These are phyloP conservation scores for Tinospora cordifolia DNA, from an alignment of 164 flowering plant species.

Conservation along the genomic window DNA sequence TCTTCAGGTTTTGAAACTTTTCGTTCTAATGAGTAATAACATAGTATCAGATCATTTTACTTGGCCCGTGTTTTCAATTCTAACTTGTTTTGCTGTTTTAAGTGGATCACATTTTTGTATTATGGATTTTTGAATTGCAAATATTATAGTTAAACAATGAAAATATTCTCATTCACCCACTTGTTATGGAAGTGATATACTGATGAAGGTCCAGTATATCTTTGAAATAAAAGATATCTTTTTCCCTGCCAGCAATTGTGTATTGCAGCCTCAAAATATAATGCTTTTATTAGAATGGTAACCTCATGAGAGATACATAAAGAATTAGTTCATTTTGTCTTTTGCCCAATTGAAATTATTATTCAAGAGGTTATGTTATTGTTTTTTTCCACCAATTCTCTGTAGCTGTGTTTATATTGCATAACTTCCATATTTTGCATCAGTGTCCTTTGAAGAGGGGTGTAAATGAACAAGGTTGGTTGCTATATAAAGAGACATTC, in stretches of 20 bases:
- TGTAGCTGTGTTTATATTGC: too few species aligned
- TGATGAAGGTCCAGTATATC: neutral
- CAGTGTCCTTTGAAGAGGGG: too few species aligned
- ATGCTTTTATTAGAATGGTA: neutral
- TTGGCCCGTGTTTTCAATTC: neutral
- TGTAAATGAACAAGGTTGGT: too few species aligned
- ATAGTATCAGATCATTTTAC: neutral
- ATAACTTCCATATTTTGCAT: too few species aligned
- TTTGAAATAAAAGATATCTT: neutral
- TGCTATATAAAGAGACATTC: too few species aligned
- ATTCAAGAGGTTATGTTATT: too few species aligned
- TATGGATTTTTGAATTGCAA: neutral
- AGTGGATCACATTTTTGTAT: neutral
- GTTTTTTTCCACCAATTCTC: too few species aligned
- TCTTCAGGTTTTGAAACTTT: conserved; percentile 60
- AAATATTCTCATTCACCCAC: neutral
- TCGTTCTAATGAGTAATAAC: neutral
- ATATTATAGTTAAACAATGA: too few species aligned
- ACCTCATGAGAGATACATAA: neutral
- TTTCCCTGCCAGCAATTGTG: neutral
- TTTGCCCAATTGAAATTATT: too few species aligned
- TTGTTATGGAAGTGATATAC: neutral
- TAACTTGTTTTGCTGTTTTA: neutral
- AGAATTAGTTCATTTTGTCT: too few species aligned
- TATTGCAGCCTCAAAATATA: neutral